Evolutionary conservation across 805 yeast genomes (phyloP).

Genomic region (Metschnikowia arizonensis): DNA sequence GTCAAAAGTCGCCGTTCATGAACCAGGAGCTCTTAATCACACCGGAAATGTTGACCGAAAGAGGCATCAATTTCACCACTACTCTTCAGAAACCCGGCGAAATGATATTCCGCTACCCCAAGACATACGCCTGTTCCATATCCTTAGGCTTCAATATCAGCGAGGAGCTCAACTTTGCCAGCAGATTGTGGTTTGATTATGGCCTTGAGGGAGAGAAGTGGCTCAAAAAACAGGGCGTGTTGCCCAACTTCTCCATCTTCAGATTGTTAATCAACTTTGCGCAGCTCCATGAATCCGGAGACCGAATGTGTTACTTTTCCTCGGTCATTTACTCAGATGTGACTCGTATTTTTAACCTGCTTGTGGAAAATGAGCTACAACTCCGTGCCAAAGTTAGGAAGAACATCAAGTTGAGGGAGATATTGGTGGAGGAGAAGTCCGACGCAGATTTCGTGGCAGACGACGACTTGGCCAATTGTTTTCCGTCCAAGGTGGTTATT

Average conservation of each 20-base stretch:
- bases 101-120: slow-evolving; percentile 54
- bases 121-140: slow-evolving; percentile 46
- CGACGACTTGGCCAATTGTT: slow-evolving; percentile 45
- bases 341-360: slow-evolving; percentile 27
- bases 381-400: slow-evolving; percentile 37
- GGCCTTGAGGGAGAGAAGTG: slow-evolving; percentile 49
- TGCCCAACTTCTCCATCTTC: slow-evolving; percentile 52
- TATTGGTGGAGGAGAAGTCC: slow-evolving; percentile 29
- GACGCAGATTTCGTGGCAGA: slow-evolving; percentile 49
- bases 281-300: slow-evolving; percentile 36
- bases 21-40: slow-evolving; percentile 48
- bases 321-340: slow-evolving; percentile 32
- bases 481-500: slow-evolving; percentile 52
- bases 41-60: slow-evolving; percentile 43
- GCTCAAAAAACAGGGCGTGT: slow-evolving; percentile 43
- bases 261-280: slow-evolving; percentile 47
- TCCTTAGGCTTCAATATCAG: slow-evolving; percentile 55
- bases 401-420: slow-evolving; percentile 25
- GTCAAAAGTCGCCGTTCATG: slow-evolving; percentile 10
- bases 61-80: slow-evolving; percentile 47
- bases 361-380: slow-evolving; percentile 42
- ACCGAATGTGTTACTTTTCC: slow-evolving; percentile 29
- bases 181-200: slow-evolving; percentile 50
- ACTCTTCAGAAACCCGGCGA: slow-evolving; percentile 62
- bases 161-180: slow-evolving; percentile 56